Conservation (phyloP, 1,284 basidiomycete species). For the Tilletiopsis washingtonensis region DNA sequence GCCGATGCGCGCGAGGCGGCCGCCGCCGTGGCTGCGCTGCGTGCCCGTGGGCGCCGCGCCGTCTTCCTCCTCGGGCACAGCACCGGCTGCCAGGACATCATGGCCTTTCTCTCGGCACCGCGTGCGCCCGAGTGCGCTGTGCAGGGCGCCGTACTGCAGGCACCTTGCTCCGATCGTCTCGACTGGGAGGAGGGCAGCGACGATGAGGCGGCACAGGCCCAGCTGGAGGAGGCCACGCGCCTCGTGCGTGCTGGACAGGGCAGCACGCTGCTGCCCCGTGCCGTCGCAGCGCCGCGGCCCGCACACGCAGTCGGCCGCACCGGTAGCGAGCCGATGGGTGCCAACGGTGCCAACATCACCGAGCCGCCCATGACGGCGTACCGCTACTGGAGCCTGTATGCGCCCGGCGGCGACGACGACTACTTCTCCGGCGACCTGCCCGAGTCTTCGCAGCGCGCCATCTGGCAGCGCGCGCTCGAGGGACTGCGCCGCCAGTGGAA, state of each 20-base stretch:
- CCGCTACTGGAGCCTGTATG: slow-evolving; percentile 31
- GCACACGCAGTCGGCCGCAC: background rate
- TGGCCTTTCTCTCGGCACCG: slow-evolving; percentile 20
- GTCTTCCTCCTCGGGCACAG: slow-evolving; percentile 42
- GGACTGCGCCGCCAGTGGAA: background rate
- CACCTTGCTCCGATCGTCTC: slow-evolving; percentile 40
- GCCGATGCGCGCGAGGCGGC: slow-evolving; percentile 40
- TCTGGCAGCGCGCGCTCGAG: slow-evolving; percentile 6
- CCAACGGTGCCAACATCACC: slow-evolving; percentile 20
- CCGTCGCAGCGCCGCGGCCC: background rate
- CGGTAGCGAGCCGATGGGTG: background rate
- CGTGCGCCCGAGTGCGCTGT: slow-evolving; percentile 3
- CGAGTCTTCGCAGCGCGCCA: slow-evolving; percentile 12
- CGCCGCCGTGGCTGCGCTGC: slow-evolving; percentile 17
- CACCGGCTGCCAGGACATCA: slow-evolving; percentile 42
- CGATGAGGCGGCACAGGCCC: background rate
- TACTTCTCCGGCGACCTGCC: slow-evolving; percentile 33
- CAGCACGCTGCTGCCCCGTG: slow-evolving; percentile 5
- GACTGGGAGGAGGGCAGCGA: slow-evolving; percentile 17
- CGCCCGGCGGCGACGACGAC: slow-evolving; percentile 34
- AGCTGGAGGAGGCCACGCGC: slow-evolving; percentile 5
- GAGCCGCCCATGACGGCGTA: slow-evolving; percentile 37
- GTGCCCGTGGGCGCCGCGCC: slow-evolving; percentile 7
- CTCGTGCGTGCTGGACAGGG: slow-evolving; percentile 10
- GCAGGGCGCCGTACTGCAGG: slow-evolving; percentile 37